These are phyloP conservation scores for Jaltomata sinuosa DNA, from an alignment of 257 asterid genomes.

Conservation along the genomic window DNA sequence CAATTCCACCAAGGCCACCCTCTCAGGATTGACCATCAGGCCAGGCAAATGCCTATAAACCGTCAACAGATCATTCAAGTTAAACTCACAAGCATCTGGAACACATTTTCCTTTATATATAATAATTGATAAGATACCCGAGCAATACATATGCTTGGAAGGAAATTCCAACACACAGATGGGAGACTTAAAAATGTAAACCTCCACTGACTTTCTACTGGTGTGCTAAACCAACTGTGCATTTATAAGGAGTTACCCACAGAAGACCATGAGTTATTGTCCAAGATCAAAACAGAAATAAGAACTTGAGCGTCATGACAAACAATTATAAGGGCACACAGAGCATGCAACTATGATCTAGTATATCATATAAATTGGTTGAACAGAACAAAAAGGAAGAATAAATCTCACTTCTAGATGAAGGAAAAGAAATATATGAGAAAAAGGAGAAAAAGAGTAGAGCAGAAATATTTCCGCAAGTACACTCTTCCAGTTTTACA, in stretches of 20 bases:
- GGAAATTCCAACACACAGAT: conserved; percentile 17
- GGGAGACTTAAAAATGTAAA: conserved; percentile 20
- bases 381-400: neutral
- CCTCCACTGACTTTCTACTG: conserved; percentile 14
- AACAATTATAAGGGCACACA: neutral
- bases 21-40: conserved; percentile 94
- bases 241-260: neutral
- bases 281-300: neutral
- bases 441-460: neutral
- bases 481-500: neutral
- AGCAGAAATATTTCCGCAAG: neutral
- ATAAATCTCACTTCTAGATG: neutral
- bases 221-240: conserved; percentile 1
- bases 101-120: conserved; percentile 48
- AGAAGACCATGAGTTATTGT: neutral
- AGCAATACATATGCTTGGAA: conserved; percentile 36
- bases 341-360: neutral
- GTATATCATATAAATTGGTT: neutral
- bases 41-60: conserved; percentile 80
- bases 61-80: conserved; percentile 96
- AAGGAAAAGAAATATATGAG: neutral
- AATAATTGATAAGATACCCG: conserved; percentile 42
- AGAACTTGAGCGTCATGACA: neutral
- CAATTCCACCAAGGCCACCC: conserved; percentile 93
- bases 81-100: conserved; percentile 51